phyloP scores from a whole-genome alignment of 768 basidiomycete species.

The Lactifluus hygrophoroides region DNA sequence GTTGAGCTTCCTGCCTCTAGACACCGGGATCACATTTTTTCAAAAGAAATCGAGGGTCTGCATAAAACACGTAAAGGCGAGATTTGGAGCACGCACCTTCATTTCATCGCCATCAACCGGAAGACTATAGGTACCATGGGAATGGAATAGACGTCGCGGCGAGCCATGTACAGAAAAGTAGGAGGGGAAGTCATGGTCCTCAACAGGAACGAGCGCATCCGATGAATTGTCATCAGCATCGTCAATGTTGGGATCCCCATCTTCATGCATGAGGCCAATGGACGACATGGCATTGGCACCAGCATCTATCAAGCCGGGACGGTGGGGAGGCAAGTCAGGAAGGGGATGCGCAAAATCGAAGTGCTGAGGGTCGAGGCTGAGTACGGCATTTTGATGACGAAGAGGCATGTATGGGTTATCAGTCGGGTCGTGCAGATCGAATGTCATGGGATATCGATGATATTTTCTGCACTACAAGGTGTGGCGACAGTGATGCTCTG shows the following conservation, averaged over 20 bases:
- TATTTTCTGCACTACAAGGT: not conserved
- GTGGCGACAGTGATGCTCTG: not conserved
- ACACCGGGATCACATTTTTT: not conserved
- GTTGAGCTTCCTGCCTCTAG: constrained; percentile 16
- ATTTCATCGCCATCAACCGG: constrained; percentile 68
- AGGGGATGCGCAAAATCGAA: not conserved
- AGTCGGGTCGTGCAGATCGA: not conserved
- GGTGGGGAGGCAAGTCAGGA: not conserved
- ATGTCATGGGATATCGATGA: not conserved
- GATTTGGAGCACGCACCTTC: constrained; percentile 37
- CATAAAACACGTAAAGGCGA: not conserved
- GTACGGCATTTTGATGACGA: not conserved
- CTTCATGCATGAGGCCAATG: not conserved
- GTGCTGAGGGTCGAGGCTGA: not conserved
- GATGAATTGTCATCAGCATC: constrained; percentile 35
- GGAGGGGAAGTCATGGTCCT: constrained; percentile 44
- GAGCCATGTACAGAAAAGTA: constrained; percentile 53
- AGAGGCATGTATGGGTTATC: constrained; percentile 16
- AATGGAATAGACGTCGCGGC: constrained; percentile 51
- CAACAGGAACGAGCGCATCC: constrained; percentile 36
- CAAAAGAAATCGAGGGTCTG: not conserved
- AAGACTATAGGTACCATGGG: constrained; percentile 55
- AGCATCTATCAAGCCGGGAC: not conserved
- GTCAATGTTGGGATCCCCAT: constrained; percentile 20
- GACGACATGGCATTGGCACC: not conserved